Evolutionary conservation across 2,329 filamentous ascomycete genomes (phyloP).

Genomic region (Didymella exigua): DNA sequence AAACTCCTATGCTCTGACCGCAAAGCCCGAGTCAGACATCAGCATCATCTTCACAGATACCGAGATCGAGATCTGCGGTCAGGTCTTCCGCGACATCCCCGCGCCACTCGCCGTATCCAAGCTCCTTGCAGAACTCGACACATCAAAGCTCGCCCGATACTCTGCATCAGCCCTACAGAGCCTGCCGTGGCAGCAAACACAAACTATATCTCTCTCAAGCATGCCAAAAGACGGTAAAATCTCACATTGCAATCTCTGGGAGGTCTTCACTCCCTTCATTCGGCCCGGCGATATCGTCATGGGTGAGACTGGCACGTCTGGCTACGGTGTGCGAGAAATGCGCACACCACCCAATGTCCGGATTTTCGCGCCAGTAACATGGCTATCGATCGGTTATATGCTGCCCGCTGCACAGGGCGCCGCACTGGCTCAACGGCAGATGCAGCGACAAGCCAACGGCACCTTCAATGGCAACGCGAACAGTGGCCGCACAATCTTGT

Average conservation of each 20-base stretch:
- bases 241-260: constrained; percentile 58
- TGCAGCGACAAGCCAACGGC: constrained; percentile 14
- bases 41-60: constrained; percentile 46
- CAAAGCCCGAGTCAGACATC: constrained; percentile 43
- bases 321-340: constrained; percentile 21
- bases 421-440: constrained; percentile 45
- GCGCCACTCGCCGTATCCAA: constrained; percentile 23
- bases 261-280: constrained; percentile 55
- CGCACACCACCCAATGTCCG: constrained; percentile 18
- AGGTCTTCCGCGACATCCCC: constrained; percentile 48
- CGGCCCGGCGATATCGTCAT: constrained; percentile 61
- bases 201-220: neutral
- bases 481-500: constrained; percentile 38
- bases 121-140: constrained; percentile 3
- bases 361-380: constrained; percentile 20
- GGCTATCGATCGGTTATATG: constrained; percentile 63
- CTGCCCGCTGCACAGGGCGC: constrained; percentile 63
- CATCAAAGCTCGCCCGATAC: neutral
- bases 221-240: constrained; percentile 39
- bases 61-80: constrained; percentile 39
- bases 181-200: constrained; percentile 2
- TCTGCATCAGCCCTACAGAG: neutral
- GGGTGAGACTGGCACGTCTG: constrained; percentile 62
- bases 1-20: constrained; percentile 52
- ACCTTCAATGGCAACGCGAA: neutral